Evolutionary conservation across 768 basidiomycete species (phyloP), one percentile per base, ranked within the genome.

Genomic region (Hemileccinum impolitum): DNA sequence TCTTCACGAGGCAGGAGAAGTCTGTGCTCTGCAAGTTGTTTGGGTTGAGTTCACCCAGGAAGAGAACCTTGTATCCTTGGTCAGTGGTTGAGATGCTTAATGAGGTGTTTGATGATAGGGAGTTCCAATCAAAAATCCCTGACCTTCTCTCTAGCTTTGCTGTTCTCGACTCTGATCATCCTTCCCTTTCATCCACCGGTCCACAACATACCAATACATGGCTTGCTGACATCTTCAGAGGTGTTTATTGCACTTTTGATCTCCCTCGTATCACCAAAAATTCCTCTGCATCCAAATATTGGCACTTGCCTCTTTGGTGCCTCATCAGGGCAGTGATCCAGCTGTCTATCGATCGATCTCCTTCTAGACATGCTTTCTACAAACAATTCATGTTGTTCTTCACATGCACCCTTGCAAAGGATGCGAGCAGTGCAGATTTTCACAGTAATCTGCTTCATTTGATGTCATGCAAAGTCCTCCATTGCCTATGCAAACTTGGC

Each of bases 331-430:
- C 72, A 1, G 45, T 58, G 12, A 42, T 70, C 13, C 70, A 72
- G 32, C 62, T 48, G 7, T 48, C 63, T 0, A 19, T 65, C 3
- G n/a, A n/a, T n/a, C n/a, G 31, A 45, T 45, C 43, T 7, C 45
- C 40, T 10, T 21, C 37, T 30, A 51, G 51, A 17, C 7, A 46
- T 13, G 36, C 36, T 8, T 60, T 57, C 1, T 81, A 81, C 62
- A 81, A 80, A 45, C 12, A 32, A 9, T 81, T 81, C 59, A 70
- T 77, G 56, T 47, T 74, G 2, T 78, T 70, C 44, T 61, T 78
- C 45, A 50, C 72, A 28, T 56, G 67, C 2, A 39, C 52, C 19
- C 38, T 62, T 2, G 49, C 73, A 3, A 45, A 50, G 11, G 18
- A 58, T 2, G 64, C 62, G 2, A 43, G 59, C 2, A 35, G 52